Percentiles rank a stretch among this genome's conserved stretches.
phyloP scores from a whole-genome alignment of 2,329 filamentous ascomycete species.

The Sclerotinia borealis region DNA sequence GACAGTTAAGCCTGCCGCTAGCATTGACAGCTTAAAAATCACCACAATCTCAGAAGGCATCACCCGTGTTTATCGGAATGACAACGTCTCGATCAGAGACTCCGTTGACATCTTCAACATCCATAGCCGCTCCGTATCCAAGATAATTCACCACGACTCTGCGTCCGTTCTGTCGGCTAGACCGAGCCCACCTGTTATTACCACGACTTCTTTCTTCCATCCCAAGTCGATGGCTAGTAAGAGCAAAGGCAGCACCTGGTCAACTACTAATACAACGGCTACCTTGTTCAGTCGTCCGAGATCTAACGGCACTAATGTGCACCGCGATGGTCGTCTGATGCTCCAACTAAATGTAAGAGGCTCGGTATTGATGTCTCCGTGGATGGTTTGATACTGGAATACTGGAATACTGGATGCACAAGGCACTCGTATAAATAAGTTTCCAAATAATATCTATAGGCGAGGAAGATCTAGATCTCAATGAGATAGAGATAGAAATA shows the following conservation, averaged over 20 bases:
- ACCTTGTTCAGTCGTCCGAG: neutral
- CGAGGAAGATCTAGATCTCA: neutral
- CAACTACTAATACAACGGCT: neutral
- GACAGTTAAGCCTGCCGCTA: neutral
- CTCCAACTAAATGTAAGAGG: neutral
- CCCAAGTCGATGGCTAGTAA: neutral
- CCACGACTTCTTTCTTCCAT: neutral
- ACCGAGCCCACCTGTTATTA: neutral
- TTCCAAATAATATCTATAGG: no score
- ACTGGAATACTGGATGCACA: neutral
- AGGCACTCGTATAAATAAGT: no score
- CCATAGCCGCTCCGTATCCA: fast-evolving
- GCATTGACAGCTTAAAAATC: neutral
- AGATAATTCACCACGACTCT: no score
- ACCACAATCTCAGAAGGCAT: neutral
- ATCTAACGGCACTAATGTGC: neutral
- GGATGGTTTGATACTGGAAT: neutral
- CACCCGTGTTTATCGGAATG: neutral
- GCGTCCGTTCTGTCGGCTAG: neutral
- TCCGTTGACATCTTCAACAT: neutral
- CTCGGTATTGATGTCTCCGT: neutral
- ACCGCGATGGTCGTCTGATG: neutral
- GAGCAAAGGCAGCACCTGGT: neutral
- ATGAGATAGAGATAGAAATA: neutral
- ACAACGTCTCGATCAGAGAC: neutral